phyloP scores from a whole-genome alignment of 2,329 filamentous ascomycete genomes.

The Xylaria hypoxylon region DNA sequence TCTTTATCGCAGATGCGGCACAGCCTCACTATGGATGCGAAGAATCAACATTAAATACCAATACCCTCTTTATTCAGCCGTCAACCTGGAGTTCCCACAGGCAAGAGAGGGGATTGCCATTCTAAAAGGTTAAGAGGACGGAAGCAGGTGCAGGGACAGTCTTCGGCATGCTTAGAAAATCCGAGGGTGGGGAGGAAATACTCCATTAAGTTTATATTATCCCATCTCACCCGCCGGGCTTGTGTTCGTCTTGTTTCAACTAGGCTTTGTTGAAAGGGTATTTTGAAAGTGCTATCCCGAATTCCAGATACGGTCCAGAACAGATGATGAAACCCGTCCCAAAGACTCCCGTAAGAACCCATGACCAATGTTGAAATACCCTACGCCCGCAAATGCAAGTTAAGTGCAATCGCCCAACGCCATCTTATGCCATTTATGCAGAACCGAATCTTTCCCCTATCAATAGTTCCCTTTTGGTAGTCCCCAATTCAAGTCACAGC shows the following conservation, averaged over 20 bases:
- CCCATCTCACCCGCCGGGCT: not conserved
- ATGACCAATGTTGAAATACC: constrained; percentile 32
- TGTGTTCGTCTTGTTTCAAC: constrained; percentile 21
- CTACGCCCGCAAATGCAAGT: constrained; percentile 42
- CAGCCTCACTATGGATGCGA: too few relatives aligned
- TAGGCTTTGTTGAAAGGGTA: constrained; percentile 52
- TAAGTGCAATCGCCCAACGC: constrained; percentile 43
- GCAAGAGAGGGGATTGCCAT: not conserved
- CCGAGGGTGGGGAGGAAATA: not conserved
- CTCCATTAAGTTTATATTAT: constrained; percentile 11
- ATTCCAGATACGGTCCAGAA: constrained; percentile 15
- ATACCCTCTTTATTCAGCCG: too few relatives aligned
- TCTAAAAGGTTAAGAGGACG: not conserved
- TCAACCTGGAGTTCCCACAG: not conserved
- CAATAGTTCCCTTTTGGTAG: not conserved
- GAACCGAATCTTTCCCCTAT: constrained; percentile 10
- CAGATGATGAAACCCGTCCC: constrained; percentile 34
- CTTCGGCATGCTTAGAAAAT: not conserved
- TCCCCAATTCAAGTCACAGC: not conserved
- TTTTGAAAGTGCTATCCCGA: constrained; percentile 36
- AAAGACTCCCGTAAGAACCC: constrained; percentile 8
- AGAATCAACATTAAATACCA: not conserved
- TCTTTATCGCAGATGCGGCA: not conserved
- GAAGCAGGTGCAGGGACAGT: not conserved
- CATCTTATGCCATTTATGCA: constrained; percentile 25